Evolutionary conservation across 2,329 filamentous ascomycete species (phyloP).

Genomic region (Penicillium aurantiogriseum): DNA sequence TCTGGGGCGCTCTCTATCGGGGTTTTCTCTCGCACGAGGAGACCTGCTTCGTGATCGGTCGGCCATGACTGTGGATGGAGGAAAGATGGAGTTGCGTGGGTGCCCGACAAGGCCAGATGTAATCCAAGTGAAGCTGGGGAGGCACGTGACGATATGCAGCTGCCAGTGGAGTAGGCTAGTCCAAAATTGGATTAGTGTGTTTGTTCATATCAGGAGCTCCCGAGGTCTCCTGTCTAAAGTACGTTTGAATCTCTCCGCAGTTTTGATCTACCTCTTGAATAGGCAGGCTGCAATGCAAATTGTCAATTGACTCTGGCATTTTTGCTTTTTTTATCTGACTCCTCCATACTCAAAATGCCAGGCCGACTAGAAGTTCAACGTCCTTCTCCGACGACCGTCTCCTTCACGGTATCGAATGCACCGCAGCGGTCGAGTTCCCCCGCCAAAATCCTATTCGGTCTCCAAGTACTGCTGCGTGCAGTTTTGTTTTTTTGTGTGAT

Average conservation of each 20-base stretch:
- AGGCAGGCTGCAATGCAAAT: conserved; percentile 4
- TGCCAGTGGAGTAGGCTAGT: conserved; percentile 3
- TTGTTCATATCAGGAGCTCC: conserved; percentile 11
- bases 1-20: conserved; percentile 39
- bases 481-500: conserved; percentile 45
- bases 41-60: conserved; percentile 47
- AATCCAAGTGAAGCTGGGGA: conserved; percentile 14
- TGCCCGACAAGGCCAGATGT: conserved; percentile 21
- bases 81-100: conserved; percentile 14
- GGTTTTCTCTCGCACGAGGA: conserved; percentile 36
- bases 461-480: conserved; percentile 48
- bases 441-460: conserved; percentile 45
- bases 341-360: conserved; percentile 53
- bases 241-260: neutral
- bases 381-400: conserved; percentile 83
- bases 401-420: conserved; percentile 85
- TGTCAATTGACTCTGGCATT: neutral
- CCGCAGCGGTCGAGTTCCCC: conserved; percentile 52
- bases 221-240: conserved; percentile 4
- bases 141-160: conserved; percentile 26
- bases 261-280: neutral
- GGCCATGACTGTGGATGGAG: conserved; percentile 26
- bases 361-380: conserved; percentile 46
- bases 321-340: neutral
- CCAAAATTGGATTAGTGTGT: conserved; percentile 13